Percentiles rank a stretch among this genome's conserved stretches.
Conservation (phyloP, 345 rosid species). For the Cardamine occulta region DNA sequence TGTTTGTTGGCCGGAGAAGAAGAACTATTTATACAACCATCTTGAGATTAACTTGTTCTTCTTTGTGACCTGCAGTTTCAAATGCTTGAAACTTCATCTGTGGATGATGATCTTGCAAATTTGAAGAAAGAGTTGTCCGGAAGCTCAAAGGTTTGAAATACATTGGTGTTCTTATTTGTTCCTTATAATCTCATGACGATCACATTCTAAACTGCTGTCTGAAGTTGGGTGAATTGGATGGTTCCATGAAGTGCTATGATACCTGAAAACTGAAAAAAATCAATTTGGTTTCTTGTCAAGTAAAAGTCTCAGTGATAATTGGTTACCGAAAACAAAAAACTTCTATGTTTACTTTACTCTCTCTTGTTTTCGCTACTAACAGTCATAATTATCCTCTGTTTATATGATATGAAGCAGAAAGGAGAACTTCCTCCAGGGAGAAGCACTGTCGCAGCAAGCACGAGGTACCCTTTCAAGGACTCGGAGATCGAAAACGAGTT, state of each 20-base stretch:
- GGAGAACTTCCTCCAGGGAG: constrained; percentile 50
- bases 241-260: background rate
- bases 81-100: constrained; percentile 60
- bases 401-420: constrained; percentile 41
- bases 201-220: background rate
- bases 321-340: background rate
- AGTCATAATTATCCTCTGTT: background rate
- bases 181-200: background rate
- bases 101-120: constrained; percentile 57
- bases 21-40: background rate
- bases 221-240: background rate
- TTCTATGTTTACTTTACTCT: background rate
- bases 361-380: background rate
- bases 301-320: background rate
- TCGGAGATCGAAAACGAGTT: constrained; percentile 47
- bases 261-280: background rate
- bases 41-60: constrained; percentile 10
- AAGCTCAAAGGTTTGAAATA: constrained; percentile 49
- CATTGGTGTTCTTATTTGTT: background rate
- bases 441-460: constrained; percentile 42
- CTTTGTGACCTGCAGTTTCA: constrained; percentile 44
- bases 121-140: constrained; percentile 60
- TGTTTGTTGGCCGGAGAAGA: background rate
- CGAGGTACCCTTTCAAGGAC: constrained; percentile 44
- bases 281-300: background rate